These are phyloP conservation scores for Meira miltonrushii DNA, from an alignment of 1,284 basidiomycete genomes.

Conservation along the genomic window DNA sequence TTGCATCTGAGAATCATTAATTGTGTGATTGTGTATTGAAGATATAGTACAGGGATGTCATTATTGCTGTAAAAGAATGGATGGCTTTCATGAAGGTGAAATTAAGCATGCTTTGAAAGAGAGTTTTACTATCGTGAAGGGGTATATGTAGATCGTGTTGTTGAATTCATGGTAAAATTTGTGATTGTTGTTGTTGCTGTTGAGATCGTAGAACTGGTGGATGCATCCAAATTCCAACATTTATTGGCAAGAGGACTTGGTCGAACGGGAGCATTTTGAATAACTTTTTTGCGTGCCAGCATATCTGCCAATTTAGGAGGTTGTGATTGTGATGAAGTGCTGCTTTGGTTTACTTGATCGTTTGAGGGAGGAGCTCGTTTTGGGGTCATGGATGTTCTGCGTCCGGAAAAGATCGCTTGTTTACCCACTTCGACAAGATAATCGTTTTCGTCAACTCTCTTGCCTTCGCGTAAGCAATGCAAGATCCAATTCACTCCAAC, in stretches of 20 bases:
- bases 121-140: neutral
- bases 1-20: no score
- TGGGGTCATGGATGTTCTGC: conserved; percentile 6
- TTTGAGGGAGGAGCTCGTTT: neutral
- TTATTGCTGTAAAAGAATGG: neutral
- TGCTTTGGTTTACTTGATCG: neutral
- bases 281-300: conserved; percentile 1
- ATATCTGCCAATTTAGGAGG: neutral
- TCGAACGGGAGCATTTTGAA: conserved; percentile 2
- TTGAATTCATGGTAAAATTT: neutral
- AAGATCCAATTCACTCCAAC: conserved; percentile 42
- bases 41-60: neutral
- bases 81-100: no score
- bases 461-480: conserved; percentile 29
- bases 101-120: no score
- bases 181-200: neutral
- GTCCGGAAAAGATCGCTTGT: conserved; percentile 31
- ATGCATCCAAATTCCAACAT: conserved; percentile 6
- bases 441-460: conserved; percentile 31
- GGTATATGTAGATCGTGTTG: neutral
- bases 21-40: no score
- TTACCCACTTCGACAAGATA: conserved; percentile 45
- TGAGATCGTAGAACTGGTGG: conserved; percentile 1
- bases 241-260: neutral
- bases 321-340: no score